A percentile compares a stretch with the other conserved stretches of the same genome.
Conservation (phyloP, 345 rosid genomes). For the Lepidium sativum region DNA sequence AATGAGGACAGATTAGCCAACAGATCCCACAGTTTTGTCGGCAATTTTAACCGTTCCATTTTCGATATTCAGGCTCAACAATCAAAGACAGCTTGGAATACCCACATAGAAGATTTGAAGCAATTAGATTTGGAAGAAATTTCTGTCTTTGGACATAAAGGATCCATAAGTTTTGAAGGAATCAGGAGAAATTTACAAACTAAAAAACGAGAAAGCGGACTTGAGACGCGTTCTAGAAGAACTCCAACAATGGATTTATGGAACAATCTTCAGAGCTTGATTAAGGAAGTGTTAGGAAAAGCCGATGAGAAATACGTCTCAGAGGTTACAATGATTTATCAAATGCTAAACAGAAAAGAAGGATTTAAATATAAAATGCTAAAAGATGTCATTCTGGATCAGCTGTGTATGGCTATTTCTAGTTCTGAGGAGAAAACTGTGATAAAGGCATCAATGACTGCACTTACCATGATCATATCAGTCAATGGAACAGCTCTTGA, state of each 20-base stretch:
- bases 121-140: constrained; percentile 23
- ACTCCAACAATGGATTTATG: constrained; percentile 35
- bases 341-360: constrained; percentile 49
- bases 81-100: constrained; percentile 9
- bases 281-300: constrained; percentile 47
- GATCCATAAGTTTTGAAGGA: constrained; percentile 27
- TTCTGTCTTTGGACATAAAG: constrained; percentile 34
- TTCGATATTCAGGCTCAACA: constrained; percentile 30
- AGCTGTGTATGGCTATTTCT: constrained; percentile 58
- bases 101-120: constrained; percentile 25
- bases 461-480: constrained; percentile 53
- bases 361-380: constrained; percentile 57
- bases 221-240: constrained; percentile 15
- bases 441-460: constrained; percentile 56
- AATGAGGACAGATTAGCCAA: constrained; percentile 15
- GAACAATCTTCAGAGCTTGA: constrained; percentile 46
- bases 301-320: constrained; percentile 47
- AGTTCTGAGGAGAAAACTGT: constrained; percentile 62
- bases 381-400: constrained; percentile 67
- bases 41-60: constrained; percentile 36
- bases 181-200: constrained; percentile 21
- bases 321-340: constrained; percentile 54
- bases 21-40: constrained; percentile 26
- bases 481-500: constrained; percentile 45
- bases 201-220: constrained; percentile 16